Evolutionary conservation across 805 yeast genomes (phyloP).

Genomic region (Ogataea paraovalis): DNA sequence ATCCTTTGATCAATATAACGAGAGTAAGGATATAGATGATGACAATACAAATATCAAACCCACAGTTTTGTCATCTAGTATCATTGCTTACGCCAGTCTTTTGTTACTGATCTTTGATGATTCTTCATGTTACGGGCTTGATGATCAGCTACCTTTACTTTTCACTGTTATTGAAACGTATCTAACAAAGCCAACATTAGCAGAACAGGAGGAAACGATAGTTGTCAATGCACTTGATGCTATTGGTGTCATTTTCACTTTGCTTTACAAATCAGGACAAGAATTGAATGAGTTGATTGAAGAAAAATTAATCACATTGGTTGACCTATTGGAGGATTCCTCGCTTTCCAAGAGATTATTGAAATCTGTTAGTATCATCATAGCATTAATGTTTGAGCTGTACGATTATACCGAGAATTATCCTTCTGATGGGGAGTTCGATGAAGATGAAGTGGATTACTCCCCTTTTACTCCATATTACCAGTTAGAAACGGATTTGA

Average conservation of each 20-base stretch:
- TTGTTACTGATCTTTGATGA: constrained; percentile 44
- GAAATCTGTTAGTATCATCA: constrained; percentile 51
- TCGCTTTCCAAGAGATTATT: constrained; percentile 38
- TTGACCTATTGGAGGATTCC: constrained; percentile 39
- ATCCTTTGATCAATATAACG: constrained; percentile 3
- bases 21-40: constrained; percentile 1
- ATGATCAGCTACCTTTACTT: constrained; percentile 40
- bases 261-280: constrained; percentile 37
- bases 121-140: constrained; percentile 47
- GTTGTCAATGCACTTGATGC: constrained; percentile 45
- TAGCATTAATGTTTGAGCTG: constrained; percentile 54
- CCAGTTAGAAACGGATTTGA: constrained; percentile 36
- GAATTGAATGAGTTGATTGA: constrained; percentile 35
- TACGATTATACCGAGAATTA: constrained; percentile 38
- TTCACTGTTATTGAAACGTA: constrained; percentile 40
- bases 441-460: constrained; percentile 11
- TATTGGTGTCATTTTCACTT: constrained; percentile 40
- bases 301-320: constrained; percentile 36
- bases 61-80: constrained; percentile 15
- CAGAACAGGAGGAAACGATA: constrained; percentile 36
- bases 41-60: constrained; percentile 6
- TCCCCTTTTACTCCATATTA: neutral
- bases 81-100: constrained; percentile 28
- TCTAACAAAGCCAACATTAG: constrained; percentile 25
- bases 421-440: constrained; percentile 33